Base-by-base conservation (phyloP, 1,139 yeast genomes). In the Barnettozyma hawaiiensis region DNA sequence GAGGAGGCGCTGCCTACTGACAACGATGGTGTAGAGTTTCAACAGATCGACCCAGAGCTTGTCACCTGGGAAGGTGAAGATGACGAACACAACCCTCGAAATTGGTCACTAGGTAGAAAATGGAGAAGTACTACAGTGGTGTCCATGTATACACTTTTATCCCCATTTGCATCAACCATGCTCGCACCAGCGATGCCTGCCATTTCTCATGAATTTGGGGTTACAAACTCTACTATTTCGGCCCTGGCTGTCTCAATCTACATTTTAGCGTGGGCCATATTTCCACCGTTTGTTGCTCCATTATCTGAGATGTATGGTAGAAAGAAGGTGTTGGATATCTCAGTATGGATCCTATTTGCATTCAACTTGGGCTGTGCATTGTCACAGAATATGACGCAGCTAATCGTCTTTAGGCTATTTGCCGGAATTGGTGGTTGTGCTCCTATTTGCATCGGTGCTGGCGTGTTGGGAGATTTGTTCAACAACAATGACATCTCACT, bases 371-470 rank as follows among this genome's bases (percentile, higher is more conserved):
- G 78, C 7, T 77, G 85, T 57, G 83, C 76, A 1, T 64, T 76
- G 39, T 63, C 78, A 5, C 66, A 73, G 34, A 75, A 67, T 35
- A 68, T 75, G 0, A 69, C 78, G 1, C 81, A 78, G 49, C 62
- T 81, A 56, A 67, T 80, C 48, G 72, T 79, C 5, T 73, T 76
- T 44, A 65, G 86, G 35, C 74, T 79, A 41, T 54, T 80, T 8
- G 83, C 83, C 1, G 87, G 87, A 2, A 60, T 73, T 23, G 78
- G 81, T n/a, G 83, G 82, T 4, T 74, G 81, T 44, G 80, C 84
- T 1, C 78, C 85, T 1, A 62, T 80, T 37, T 75, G 78, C 41
- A 81, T 79, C n/a, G 84, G 85, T n/a, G 85, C 84, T 2, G 87
- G 86, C 26, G 73, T 78, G 5, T 58, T 81, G 39, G 81, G 83